A percentile compares a stretch with the other conserved stretches of the same genome.
phyloP scores from a whole-genome alignment of 208 protist species.

The Trypanosoma conorhini region DNA sequence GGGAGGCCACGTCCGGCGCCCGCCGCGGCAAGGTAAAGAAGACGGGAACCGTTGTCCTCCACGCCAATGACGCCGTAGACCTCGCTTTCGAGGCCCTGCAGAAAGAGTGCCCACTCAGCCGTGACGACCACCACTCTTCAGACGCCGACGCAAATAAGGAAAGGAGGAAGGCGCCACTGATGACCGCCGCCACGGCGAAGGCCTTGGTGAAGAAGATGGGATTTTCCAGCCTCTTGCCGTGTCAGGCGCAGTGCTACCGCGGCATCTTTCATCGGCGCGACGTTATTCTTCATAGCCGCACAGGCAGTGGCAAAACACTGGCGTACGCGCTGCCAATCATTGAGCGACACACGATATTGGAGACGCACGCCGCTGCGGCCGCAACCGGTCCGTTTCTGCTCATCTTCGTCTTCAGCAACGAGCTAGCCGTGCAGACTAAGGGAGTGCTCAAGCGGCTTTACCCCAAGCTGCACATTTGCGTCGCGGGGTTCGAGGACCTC shows the following conservation, averaged over 20 bases:
- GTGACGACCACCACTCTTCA: constrained; percentile 26
- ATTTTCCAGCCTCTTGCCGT: constrained; percentile 67
- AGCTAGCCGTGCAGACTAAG: constrained; percentile 85
- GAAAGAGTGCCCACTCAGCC: constrained; percentile 45
- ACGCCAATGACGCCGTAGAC: constrained; percentile 68
- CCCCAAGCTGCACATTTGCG: constrained; percentile 53
- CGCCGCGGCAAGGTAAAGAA: constrained; percentile 76
- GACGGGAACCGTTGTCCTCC: constrained; percentile 87
- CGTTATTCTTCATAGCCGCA: constrained; percentile 93
- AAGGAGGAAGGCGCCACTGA: constrained; percentile 50
- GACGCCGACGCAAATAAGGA: constrained; percentile 19
- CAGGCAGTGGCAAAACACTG: constrained; percentile 97
- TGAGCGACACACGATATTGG: constrained; percentile 74
- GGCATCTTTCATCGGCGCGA: constrained; percentile 88
- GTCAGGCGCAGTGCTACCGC: constrained; percentile 88
- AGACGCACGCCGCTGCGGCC: constrained; percentile 22
- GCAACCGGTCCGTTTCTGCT: constrained; percentile 68
- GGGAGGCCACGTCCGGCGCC: constrained; percentile 58
- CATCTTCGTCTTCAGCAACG: constrained; percentile 89
- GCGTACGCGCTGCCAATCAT: constrained; percentile 98
- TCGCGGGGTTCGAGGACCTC: constrained; percentile 73
- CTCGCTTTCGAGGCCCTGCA: constrained; percentile 64
- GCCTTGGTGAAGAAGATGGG: constrained; percentile 50
- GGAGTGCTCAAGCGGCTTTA: constrained; percentile 75
- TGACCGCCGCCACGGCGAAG: constrained; percentile 61